phyloP scores from a whole-genome alignment of 768 basidiomycete genomes.

The Gloeopeniophorella convolvens region DNA sequence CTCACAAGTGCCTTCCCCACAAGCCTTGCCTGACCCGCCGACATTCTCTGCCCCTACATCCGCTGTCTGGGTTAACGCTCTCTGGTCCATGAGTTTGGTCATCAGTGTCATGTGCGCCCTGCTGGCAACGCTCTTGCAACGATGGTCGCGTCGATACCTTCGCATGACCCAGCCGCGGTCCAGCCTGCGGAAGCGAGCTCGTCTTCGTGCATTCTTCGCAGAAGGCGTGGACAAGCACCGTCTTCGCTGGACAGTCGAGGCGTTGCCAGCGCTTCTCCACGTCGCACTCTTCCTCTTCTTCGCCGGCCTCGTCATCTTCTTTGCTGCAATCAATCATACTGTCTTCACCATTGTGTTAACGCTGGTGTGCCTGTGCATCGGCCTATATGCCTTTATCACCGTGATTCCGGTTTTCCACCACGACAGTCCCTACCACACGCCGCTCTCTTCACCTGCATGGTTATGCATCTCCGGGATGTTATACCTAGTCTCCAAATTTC shows the following conservation, averaged over 20 bases:
- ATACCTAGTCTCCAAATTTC: not conserved
- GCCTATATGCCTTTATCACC: not conserved
- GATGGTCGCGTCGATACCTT: slow-evolving; percentile 4
- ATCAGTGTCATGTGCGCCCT: slow-evolving; percentile 4
- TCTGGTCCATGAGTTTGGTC: slow-evolving; percentile 8
- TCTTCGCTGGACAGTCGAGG: not conserved
- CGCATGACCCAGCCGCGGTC: not conserved
- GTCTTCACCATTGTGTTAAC: not conserved
- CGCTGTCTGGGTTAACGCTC: slow-evolving; percentile 1
- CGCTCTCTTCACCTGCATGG: not conserved
- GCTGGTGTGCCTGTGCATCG: not conserved
- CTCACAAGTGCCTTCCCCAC: not conserved
- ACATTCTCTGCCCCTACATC: not conserved
- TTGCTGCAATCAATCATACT: slow-evolving; percentile 1
- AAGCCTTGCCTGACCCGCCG: not conserved
- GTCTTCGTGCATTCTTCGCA: not conserved
- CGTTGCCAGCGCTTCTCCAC: slow-evolving; percentile 8
- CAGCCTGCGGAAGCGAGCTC: not conserved
- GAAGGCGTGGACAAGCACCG: not conserved
- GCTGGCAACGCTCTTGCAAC: slow-evolving; percentile 1
- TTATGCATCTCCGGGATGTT: not conserved
- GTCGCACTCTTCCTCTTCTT: slow-evolving; percentile 16
- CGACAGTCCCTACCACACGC: slow-evolving; percentile 1
- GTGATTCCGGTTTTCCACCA: not conserved
- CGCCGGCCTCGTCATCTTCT: slow-evolving; percentile 2